Percentiles rank a stretch among this genome's conserved stretches.
Evolutionary conservation across 345 rosid species (phyloP).

Genomic region (Moringa oleifera): DNA sequence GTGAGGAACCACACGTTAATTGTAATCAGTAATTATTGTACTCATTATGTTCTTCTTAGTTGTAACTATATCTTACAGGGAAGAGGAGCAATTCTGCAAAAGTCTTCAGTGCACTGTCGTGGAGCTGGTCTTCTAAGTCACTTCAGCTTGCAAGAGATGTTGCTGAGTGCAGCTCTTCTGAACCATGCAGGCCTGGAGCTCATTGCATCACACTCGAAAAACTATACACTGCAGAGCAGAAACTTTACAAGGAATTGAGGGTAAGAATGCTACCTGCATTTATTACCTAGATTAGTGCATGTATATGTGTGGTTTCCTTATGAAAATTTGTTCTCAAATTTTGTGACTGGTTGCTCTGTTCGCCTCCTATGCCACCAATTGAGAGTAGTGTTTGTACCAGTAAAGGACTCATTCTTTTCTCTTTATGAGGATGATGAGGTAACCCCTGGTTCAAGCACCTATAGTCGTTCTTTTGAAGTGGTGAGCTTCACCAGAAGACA

Average conservation of each 20-base stretch:
- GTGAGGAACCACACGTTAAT: neutral
- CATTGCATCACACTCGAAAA: slow-evolving; percentile 73
- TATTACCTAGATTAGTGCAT: neutral
- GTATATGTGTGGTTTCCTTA: neutral
- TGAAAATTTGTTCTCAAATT: neutral
- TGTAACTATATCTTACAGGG: slow-evolving; percentile 38
- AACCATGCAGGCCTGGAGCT: slow-evolving; percentile 86
- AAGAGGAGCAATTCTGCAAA: slow-evolving; percentile 74
- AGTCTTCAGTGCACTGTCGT: slow-evolving; percentile 83
- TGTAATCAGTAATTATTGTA: neutral
- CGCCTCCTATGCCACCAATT: neutral
- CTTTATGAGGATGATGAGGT: neutral
- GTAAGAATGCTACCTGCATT: slow-evolving; percentile 32
- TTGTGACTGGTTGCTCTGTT: neutral
- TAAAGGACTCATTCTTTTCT: neutral
- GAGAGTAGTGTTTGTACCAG: neutral
- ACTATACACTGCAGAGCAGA: slow-evolving; percentile 68
- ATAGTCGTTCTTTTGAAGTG: neutral
- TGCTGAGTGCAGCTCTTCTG: slow-evolving; percentile 31
- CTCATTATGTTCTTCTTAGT: neutral
- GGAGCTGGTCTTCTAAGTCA: slow-evolving; percentile 90
- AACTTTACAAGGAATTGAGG: slow-evolving; percentile 75
- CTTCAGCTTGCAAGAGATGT: slow-evolving; percentile 50
- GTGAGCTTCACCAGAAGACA: neutral
- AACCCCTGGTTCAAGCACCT: neutral